Evolutionary conservation across 2,329 filamentous ascomycete species (phyloP).

Genomic region (Fusarium phyllophilum): DNA sequence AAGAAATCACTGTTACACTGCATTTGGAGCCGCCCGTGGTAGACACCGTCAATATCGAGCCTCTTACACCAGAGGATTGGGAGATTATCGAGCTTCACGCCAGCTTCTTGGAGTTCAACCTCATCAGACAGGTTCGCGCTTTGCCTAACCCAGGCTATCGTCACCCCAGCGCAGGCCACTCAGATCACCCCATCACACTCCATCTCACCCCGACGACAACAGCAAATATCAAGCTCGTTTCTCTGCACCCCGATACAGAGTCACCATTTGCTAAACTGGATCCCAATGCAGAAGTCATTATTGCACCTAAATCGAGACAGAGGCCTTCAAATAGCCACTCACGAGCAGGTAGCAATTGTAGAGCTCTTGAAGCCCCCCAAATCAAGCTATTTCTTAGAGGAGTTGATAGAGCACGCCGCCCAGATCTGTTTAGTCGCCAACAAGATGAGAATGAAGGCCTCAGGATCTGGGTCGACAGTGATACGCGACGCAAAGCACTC

Average conservation of each 20-base stretch:
- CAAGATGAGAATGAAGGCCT: neutral
- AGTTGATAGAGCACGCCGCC: neutral
- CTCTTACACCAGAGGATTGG: constrained; percentile 94
- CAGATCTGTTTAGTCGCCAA: neutral
- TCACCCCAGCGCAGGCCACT: neutral
- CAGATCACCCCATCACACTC: constrained; percentile 54
- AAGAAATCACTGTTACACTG: constrained; percentile 67
- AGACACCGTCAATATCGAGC: constrained; percentile 96
- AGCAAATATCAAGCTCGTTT: constrained; percentile 87
- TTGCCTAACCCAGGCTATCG: constrained; percentile 77
- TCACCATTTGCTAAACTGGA: constrained; percentile 91
- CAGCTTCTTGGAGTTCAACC: constrained; percentile 92
- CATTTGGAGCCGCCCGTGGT: constrained; percentile 91
- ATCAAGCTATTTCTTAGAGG: neutral
- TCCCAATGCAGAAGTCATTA: constrained; percentile 94
- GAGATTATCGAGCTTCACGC: constrained; percentile 98
- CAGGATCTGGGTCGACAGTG: neutral
- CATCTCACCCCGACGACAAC: constrained; percentile 96
- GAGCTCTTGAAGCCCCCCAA: too few relatives aligned
- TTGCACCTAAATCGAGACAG: constrained; percentile 88
- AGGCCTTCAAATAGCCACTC: constrained; percentile 56
- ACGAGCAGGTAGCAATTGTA: neutral
- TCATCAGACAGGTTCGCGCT: constrained; percentile 92
- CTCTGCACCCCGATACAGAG: constrained; percentile 74
- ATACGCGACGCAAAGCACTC: neutral